Percentiles rank a stretch among this genome's conserved stretches.
Evolutionary conservation across 2,329 filamentous ascomycete genomes (phyloP).

Genomic region (Hypoxylon sp.): DNA sequence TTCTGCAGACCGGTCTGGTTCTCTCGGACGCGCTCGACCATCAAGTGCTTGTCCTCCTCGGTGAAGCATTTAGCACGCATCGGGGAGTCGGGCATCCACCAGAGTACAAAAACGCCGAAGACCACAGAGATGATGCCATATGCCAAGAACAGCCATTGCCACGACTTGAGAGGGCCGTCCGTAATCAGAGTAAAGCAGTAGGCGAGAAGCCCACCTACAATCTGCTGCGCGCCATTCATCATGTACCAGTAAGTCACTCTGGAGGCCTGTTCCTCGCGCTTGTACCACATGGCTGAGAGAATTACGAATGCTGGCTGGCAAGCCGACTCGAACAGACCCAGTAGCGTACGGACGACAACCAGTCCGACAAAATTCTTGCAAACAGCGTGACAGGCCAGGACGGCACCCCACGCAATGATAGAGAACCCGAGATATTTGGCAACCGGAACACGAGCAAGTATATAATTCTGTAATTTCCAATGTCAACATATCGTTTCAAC

Average conservation of each 20-base stretch:
- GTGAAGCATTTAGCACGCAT: slow-evolving; percentile 78
- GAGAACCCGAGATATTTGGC: slow-evolving; percentile 75
- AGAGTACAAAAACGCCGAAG: slow-evolving; percentile 73
- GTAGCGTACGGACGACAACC: slow-evolving; percentile 71
- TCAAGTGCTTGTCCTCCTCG: slow-evolving; percentile 73
- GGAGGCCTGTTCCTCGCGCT: slow-evolving; percentile 73
- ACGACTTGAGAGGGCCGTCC: slow-evolving; percentile 67
- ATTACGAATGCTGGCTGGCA: slow-evolving; percentile 77
- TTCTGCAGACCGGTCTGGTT: slow-evolving; percentile 74
- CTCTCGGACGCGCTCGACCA: slow-evolving; percentile 70
- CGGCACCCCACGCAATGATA: slow-evolving; percentile 73
- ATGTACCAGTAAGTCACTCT: slow-evolving; percentile 81
- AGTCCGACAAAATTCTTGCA: slow-evolving; percentile 71
- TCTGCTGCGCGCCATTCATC: slow-evolving; percentile 81
- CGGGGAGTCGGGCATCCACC: slow-evolving; percentile 75
- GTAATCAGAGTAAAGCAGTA: slow-evolving; percentile 71
- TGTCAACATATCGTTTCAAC: slow-evolving; percentile 6
- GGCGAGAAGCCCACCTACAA: slow-evolving; percentile 77
- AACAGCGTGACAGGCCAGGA: slow-evolving; percentile 71
- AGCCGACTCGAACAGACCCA: slow-evolving; percentile 78
- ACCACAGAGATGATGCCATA: slow-evolving; percentile 74
- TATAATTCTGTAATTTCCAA: slow-evolving; percentile 55
- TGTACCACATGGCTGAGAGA: slow-evolving; percentile 78
- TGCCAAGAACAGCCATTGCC: slow-evolving; percentile 76
- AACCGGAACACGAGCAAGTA: slow-evolving; percentile 73